These are phyloP conservation scores for Naegleria gruberi DNA, from an alignment of 208 protist genomes.

Conservation along the genomic window DNA sequence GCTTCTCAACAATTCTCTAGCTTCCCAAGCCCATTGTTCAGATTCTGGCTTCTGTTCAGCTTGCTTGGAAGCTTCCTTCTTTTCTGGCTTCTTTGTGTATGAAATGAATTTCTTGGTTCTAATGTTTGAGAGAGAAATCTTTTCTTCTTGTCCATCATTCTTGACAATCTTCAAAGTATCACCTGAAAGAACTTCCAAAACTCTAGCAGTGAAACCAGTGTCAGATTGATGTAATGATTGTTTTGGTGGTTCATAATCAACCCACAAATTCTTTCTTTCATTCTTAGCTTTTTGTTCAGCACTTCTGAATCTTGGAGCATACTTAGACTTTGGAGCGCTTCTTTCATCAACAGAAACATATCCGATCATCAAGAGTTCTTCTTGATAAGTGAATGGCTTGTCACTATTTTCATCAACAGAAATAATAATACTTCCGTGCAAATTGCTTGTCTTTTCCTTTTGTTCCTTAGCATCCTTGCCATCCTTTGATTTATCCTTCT, in stretches of 20 bases:
- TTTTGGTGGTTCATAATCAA: slow-evolving; percentile 31
- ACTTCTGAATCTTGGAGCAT: slow-evolving; percentile 24
- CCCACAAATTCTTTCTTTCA: slow-evolving; percentile 32
- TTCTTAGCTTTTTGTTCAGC: slow-evolving; percentile 40
- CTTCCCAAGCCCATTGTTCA: slow-evolving; percentile 6
- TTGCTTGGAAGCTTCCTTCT: not conserved
- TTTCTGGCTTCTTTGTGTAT: not conserved
- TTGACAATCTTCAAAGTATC: slow-evolving; percentile 45
- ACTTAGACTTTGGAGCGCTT: slow-evolving; percentile 30
- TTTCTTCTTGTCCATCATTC: not conserved
- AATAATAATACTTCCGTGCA: slow-evolving; percentile 25
- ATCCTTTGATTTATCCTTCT: no score
- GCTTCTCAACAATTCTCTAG: slow-evolving; percentile 22
- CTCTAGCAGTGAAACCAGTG: slow-evolving; percentile 10
- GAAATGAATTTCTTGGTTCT: not conserved
- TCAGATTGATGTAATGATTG: not conserved
- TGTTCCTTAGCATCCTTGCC: no score
- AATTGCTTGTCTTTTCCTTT: slow-evolving; percentile 27
- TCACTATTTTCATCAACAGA: not conserved
- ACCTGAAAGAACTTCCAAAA: slow-evolving; percentile 46
- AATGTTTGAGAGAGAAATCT: not conserved
- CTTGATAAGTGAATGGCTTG: slow-evolving; percentile 6
- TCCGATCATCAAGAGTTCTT: slow-evolving; percentile 41
- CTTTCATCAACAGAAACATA: slow-evolving; percentile 47
- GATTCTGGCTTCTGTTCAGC: not conserved